Base-by-base conservation (phyloP, 1,284 basidiomycete species). In the Rhodotorula sp. region DNA sequence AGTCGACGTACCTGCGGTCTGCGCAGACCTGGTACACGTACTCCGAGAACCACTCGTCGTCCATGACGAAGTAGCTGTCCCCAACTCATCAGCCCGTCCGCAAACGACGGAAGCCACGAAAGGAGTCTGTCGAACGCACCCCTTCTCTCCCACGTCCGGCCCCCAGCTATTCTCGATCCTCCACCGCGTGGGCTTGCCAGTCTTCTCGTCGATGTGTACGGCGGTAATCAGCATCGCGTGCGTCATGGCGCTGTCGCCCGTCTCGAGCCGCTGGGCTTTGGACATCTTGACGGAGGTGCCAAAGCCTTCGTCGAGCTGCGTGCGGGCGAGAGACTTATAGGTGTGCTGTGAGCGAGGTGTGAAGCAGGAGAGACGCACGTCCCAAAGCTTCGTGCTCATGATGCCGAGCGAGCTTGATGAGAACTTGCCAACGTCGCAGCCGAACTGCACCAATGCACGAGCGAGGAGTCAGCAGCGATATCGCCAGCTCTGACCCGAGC, bases 141-240 rank as follows among this genome's bases (percentile, higher is more conserved):
- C 60, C 76, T 93, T 88, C 73, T 92, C 85, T 28, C 94, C 91
- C 0, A 84, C 85, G 0, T 83, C 83, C n/a, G 88, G 86, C 31
- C 91, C 90, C 95, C 94, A 98, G 15, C 88, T 90, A 83, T 98
- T 98, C 84, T 98, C 94, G 18, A 97, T 91, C 81, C 92, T 90
- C 85, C 92, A 98, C 18, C 92, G 85, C 44, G 94, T 82, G 1
- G 92, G 88, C 67, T 86, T 87, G 58, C 92, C 92, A 0, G 82
- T 80, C 24, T 46, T 44, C 30, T 50, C 31, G 34, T 59, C 91
- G 64, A 96, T 82, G 79, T 95, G 92, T n/a, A 94, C 92, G 28
- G 87, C 93, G 28, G 89, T 89, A 78, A 96, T 16, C n/a, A 47
- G 76, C 64, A 65, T 65, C 16, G 64, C 58, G 20, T 94, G 92